Evolutionary conservation across 108 stramenopile genomes (phyloP), one percentile per base, ranked within the genome.

Genomic region (Poteriospumella lacustris): DNA sequence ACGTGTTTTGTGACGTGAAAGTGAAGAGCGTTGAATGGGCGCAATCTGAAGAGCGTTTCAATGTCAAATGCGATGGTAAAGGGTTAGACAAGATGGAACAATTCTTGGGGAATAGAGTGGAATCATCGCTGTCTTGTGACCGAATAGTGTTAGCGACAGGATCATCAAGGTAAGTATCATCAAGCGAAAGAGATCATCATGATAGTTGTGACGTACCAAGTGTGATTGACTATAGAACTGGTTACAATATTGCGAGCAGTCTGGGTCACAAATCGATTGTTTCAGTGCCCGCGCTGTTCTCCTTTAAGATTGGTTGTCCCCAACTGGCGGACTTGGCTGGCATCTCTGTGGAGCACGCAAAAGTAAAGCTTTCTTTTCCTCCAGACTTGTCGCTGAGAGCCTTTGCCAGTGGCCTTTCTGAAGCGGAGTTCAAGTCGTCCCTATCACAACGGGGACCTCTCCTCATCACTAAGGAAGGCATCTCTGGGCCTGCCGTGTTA

Each of bases 391-490:
- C n/a, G n/a, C n/a, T n/a, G n/a, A n/a, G n/a, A n/a, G n/a, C n/a
- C n/a, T n/a, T n/a, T n/a, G n/a, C n/a, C n/a, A n/a, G n/a, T n/a
- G n/a, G n/a, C n/a, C n/a, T n/a, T n/a, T n/a, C n/a, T n/a, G n/a
- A n/a, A n/a, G n/a, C n/a, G n/a, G n/a, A n/a, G n/a, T n/a, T n/a
- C n/a, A n/a, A n/a, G n/a, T n/a, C n/a, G n/a, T n/a, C n/a, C n/a
- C n/a, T 67, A 15, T 9, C 31, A 19, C 64, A 73, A 38, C 15
- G 15, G 3, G 70, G 70, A 24, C 70, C 70, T 33, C 9, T 38
- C 31, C 5, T 73, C 28, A 73, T 73, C 70, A 73, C 70, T 38
- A 44, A 73, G 31, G 31, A 73, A 73, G 70, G 70, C 33, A n/a
- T 73, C 9, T 73, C 70, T 5, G 70, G 70, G 41, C 70, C 70